Base-by-base conservation (phyloP, 805 yeast species). In the Candida tammaniensis region DNA sequence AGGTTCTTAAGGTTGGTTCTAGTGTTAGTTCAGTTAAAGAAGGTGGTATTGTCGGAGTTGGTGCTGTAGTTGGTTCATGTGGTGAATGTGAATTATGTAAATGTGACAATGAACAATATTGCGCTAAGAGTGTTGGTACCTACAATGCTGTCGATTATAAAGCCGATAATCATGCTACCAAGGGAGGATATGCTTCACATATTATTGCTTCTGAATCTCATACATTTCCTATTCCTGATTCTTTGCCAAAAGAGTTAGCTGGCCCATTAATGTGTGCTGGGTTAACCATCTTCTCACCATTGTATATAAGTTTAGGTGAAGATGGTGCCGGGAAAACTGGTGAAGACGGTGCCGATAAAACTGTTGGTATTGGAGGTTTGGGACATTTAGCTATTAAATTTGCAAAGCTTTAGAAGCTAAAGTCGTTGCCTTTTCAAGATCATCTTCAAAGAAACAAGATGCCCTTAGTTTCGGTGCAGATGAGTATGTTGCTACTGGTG, bases 41-140 rank as follows among this genome's bases (percentile, higher is more conserved):
- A 17, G 95, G 95, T 35, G 81, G 86, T 44, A 68, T 86, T 42
- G 94, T 82, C 16, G 95, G 93, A 32, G 72, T 83, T 31, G 95
- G 95, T 48, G 91, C 93, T 15, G 78, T 73, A 50, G 64, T 71
- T 15, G 66, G 61, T 32, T 64, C 82, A 18, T 85, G 95, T 64
- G 61, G 72, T 39, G 64, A 74, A 13, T 86, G 95, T 61, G 47
- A 64, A 32, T 64, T 76, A 51, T 86, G 78, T 48, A 29, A 44
- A 7, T 11, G 31, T 20, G 55, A 55, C 33, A 53, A 58, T 39
- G 70, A 68, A 44, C 64, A 61, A 38, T 76, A 75, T 63, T 85
- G 94, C 61, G 35, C 43, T 11, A 53, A 66, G 12, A 56, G 61
- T 31, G 67, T 66, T 23, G 47, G 52, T 27, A 83, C 91, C 12